Evolutionary conservation across 1,284 basidiomycete species (phyloP).

Genomic region (Sanghuangporus sanghuang): DNA sequence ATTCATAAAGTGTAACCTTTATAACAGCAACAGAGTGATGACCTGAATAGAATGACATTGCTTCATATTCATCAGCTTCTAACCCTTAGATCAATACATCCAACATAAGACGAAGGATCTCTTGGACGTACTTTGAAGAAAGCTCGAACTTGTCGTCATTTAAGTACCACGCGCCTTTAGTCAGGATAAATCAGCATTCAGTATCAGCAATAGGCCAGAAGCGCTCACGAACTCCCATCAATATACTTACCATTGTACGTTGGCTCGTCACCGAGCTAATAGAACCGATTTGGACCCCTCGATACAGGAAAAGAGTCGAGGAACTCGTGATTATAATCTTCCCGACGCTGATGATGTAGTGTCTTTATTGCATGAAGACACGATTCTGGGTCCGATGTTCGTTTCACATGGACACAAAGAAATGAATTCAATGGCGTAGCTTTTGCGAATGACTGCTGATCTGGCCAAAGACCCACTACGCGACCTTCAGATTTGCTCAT

Average conservation of each 20-base stretch:
- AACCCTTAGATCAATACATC: no score
- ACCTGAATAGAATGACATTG: no score
- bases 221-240: conserved; percentile 44
- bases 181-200: not conserved
- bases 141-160: conserved; percentile 36
- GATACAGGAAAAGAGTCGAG: conserved; percentile 28
- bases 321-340: conserved; percentile 54
- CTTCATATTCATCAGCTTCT: no score
- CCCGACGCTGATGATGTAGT: conserved; percentile 55
- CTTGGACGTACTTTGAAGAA: conserved; percentile 28
- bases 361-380: conserved; percentile 36
- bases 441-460: conserved; percentile 25
- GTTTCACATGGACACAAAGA: not conserved
- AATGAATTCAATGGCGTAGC: not conserved
- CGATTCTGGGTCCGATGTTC: not conserved
- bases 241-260: conserved; percentile 39
- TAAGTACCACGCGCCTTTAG: conserved; percentile 45
- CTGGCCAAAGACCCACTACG: conserved; percentile 55
- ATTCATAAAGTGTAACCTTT: no score
- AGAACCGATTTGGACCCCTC: conserved; percentile 40
- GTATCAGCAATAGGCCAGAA: no score
- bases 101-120: no score
- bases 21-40: no score
- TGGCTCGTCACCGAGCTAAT: conserved; percentile 56
- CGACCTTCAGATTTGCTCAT: conserved; percentile 51